Conservation (phyloP, 441 rosid species). For the Biscutella laevigata region DNA sequence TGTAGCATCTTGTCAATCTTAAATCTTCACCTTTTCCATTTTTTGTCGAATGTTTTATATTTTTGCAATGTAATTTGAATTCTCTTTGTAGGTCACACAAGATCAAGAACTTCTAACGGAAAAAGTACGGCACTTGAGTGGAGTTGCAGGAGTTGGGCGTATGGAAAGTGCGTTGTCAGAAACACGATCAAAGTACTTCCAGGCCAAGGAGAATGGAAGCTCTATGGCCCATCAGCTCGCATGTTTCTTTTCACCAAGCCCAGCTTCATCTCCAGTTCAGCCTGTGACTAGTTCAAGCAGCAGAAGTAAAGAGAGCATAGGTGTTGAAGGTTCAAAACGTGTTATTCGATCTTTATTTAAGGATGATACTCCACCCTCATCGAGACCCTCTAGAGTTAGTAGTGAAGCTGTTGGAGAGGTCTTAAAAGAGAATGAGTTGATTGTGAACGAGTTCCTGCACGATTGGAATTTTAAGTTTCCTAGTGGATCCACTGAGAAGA, state of each 20-base stretch:
- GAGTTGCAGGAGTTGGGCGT: conserved; percentile 63
- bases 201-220: conserved; percentile 52
- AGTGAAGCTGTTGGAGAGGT: conserved; percentile 23
- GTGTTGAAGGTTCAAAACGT: conserved; percentile 37
- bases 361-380: conserved; percentile 29
- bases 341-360: conserved; percentile 58
- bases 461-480: conserved; percentile 34
- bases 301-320: conserved; percentile 18
- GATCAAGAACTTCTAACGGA: conserved; percentile 83
- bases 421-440: conserved; percentile 60
- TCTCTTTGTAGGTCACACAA: conserved; percentile 51
- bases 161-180: conserved; percentile 79
- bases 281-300: conserved; percentile 24
- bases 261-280: conserved; percentile 35
- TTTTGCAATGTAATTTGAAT: background rate
- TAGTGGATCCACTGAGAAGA: conserved; percentile 29
- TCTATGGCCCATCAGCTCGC: conserved; percentile 37
- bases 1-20: background rate
- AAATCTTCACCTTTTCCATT: background rate
- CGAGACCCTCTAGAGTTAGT: conserved; percentile 26
- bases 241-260: conserved; percentile 38
- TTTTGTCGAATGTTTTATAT: too few species aligned
- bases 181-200: conserved; percentile 52
- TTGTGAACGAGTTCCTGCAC: conserved; percentile 68
- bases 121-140: conserved; percentile 68